Evolutionary conservation across 2,329 filamentous ascomycete species (phyloP).

Genomic region (Paecilomyces dactylethromorphus): DNA sequence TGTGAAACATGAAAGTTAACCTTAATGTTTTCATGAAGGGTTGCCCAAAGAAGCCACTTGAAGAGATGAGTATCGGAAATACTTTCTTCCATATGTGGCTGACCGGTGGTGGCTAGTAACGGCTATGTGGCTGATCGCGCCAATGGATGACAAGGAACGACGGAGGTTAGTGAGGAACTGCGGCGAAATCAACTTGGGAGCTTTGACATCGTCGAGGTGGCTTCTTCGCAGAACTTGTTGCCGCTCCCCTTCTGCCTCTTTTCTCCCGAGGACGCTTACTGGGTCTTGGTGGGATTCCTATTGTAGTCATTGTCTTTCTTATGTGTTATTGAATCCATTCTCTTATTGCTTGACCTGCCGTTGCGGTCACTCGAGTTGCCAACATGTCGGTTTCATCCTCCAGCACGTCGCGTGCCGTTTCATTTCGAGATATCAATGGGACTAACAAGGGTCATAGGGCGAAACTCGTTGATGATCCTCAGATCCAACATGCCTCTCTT

Average conservation of each 20-base stretch:
- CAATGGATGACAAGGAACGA: slow-evolving; percentile 10
- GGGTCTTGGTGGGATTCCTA: slow-evolving; percentile 5
- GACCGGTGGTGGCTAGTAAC: background rate
- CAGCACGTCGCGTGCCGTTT: slow-evolving; percentile 6
- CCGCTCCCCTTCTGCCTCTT: slow-evolving; percentile 1
- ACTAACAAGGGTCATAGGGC: slow-evolving; percentile 45
- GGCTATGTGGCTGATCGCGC: slow-evolving; percentile 2
- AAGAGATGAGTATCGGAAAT: background rate
- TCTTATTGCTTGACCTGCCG: slow-evolving; percentile 16
- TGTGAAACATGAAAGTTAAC: too few species aligned
- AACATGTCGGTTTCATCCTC: slow-evolving; percentile 21
- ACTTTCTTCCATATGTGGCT: background rate
- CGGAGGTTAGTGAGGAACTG: slow-evolving; percentile 1
- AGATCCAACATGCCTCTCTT: slow-evolving; percentile 82
- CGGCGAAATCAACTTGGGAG: slow-evolving; percentile 14
- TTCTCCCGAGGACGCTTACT: slow-evolving; percentile 11
- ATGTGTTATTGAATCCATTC: slow-evolving; percentile 12
- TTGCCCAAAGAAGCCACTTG: background rate
- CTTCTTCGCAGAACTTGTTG: slow-evolving; percentile 12
- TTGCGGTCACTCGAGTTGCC: slow-evolving; percentile 25
- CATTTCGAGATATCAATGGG: slow-evolving; percentile 2
- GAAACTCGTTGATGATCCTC: slow-evolving; percentile 82
- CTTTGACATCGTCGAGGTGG: slow-evolving; percentile 21
- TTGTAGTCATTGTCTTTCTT: slow-evolving; percentile 10
- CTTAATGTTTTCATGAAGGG: background rate